Evolutionary conservation across 768 basidiomycete genomes (phyloP).

Genomic region (Lactarius evosmus): DNA sequence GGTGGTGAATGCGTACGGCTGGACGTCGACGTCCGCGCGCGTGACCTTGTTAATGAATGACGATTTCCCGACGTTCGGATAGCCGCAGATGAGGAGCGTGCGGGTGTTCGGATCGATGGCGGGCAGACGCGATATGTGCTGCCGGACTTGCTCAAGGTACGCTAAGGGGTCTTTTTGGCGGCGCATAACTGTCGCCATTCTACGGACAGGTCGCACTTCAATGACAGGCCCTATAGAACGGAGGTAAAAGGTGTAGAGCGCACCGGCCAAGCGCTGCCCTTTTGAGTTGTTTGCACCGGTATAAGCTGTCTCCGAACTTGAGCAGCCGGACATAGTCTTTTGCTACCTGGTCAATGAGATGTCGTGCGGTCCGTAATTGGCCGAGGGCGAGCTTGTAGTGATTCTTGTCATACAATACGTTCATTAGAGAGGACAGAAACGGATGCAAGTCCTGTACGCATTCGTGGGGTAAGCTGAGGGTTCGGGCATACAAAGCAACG

Average conservation of each 20-base stretch:
- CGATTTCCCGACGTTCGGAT: slow-evolving; percentile 99
- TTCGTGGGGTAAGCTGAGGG: not conserved
- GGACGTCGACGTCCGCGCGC: slow-evolving; percentile 97
- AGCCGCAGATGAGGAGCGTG: slow-evolving; percentile 96
- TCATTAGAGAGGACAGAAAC: slow-evolving; percentile 92
- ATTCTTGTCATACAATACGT: slow-evolving; percentile 99
- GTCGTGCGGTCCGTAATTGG: slow-evolving; percentile 91
- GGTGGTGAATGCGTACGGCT: slow-evolving; percentile 99
- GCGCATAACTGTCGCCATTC: slow-evolving; percentile 98
- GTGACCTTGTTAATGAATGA: slow-evolving; percentile 99
- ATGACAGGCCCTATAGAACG: not conserved
- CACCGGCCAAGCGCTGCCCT: slow-evolving; percentile 94
- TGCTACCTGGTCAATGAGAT: slow-evolving; percentile 94
- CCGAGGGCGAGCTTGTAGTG: slow-evolving; percentile 99
- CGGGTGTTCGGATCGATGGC: slow-evolving; percentile 98
- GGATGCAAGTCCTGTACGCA: slow-evolving; percentile 81
- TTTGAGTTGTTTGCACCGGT: slow-evolving; percentile 98
- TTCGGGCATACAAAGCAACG: slow-evolving; percentile 8
- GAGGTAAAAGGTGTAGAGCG: slow-evolving; percentile 34
- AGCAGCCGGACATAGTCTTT: slow-evolving; percentile 96
- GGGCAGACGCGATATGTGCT: slow-evolving; percentile 98
- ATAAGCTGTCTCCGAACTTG: slow-evolving; percentile 97
- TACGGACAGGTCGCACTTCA: slow-evolving; percentile 33
- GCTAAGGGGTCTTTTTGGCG: slow-evolving; percentile 98
- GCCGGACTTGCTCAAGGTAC: slow-evolving; percentile 98